Conservation (phyloP, 2,329 filamentous ascomycete species). For the Teratosphaeria pseudoeucalypti region DNA sequence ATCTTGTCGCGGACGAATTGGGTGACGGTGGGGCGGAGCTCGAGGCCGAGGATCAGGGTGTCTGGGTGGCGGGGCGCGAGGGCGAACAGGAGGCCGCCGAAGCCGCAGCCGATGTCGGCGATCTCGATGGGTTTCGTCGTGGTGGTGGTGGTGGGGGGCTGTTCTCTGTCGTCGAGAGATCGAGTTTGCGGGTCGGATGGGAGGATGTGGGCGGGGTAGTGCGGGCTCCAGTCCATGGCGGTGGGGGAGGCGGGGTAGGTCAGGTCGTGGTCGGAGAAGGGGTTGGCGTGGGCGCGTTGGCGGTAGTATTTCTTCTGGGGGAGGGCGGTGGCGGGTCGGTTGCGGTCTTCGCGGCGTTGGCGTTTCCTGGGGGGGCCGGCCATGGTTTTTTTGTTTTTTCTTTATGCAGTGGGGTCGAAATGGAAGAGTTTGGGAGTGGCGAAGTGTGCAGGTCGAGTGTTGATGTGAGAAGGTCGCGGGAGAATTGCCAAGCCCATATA, state of each 20-base stretch:
- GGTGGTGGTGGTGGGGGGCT: constrained; percentile 1
- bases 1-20: constrained; percentile 86
- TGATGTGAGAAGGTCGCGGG: neutral
- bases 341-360: constrained; percentile 35
- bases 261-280: constrained; percentile 88
- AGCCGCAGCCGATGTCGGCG: constrained; percentile 94
- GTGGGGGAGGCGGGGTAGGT: constrained; percentile 69
- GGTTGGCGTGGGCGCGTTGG: constrained; percentile 93
- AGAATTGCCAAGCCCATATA: neutral
- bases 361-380: constrained; percentile 29
- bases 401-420: neutral
- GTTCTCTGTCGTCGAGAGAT: constrained; percentile 8
- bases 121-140: constrained; percentile 70
- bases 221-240: constrained; percentile 81
- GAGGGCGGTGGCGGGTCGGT: constrained; percentile 43
- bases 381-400: constrained; percentile 10
- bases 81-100: constrained; percentile 81
- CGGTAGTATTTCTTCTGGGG: constrained; percentile 95
- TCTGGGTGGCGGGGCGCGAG: constrained; percentile 73
- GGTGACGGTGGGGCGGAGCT: constrained; percentile 83
- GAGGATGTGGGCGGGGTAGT: constrained; percentile 62
- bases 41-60: constrained; percentile 76
- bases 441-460: neutral
- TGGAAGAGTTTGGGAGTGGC: neutral
- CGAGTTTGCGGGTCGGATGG: constrained; percentile 13